Base-by-base conservation (phyloP, 2,329 filamentous ascomycete genomes). In the Apiospora malaysiana region DNA sequence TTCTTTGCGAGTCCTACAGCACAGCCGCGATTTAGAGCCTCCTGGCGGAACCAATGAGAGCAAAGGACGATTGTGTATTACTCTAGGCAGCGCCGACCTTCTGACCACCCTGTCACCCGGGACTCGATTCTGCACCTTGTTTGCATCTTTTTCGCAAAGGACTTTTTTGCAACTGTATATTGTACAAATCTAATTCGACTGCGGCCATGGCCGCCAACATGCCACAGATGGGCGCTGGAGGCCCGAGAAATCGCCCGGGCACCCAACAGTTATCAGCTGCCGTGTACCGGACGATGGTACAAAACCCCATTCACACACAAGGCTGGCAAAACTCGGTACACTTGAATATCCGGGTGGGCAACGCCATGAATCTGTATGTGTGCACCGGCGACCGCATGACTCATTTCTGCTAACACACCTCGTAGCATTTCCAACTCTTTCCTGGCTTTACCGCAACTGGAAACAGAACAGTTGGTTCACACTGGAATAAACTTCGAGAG, bases 171-270 rank as follows among this genome's bases (percentile, higher is more conserved):
- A 69, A 63, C 56, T 63, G 21, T 70, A 63, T 32, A 63, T 66
- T 66, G 71, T 69, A 71, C 32, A 63, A 63, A 63, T 63, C 18
- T 40, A n/a, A 63, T 71, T 21, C 71, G 68, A 71, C 72, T 75
- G 85, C 85, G 83, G 85, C 85, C 81, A 90, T 90, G 88, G 87
- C 88, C 82, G 87, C 85, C 78, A 89, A 88, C 75, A 86, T 89
- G 81, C 85, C 85, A 79, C 87, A 88, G 76, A 88, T 89, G 86
- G 83, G 81, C 78, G 81, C 80, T 72, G 82, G 80, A 74, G 83
- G 81, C 79, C 82, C 85, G 79, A 81, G 82, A 75, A 81, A 78
- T 73, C 80, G 80, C 72, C 82, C 83, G 70, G 78, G 79, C 65
- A 77, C 79, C 51, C 79, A 83, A 73, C 83, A 84, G 72, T 78